Base-by-base conservation (phyloP, 208 protist species). In the Leishmania aethiopica region DNA sequence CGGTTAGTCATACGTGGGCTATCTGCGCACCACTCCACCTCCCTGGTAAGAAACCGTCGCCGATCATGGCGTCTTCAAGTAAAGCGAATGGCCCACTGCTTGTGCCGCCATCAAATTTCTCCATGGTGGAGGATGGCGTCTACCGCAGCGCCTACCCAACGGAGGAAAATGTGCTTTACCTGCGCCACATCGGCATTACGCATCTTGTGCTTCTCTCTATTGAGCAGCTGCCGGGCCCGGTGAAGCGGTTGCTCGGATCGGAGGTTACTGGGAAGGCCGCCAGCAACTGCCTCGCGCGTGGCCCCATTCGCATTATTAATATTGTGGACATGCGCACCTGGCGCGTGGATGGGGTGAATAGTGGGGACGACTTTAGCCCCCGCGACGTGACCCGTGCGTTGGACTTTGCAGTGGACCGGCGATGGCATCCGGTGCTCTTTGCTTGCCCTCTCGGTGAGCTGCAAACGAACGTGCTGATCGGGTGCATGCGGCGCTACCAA, bases 401-500 rank as follows among this genome's bases (percentile, higher is more conserved):
- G 25, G 92, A 96, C 80, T 87, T 97, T 57, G 91, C 95, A 15
- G 87, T 98, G 37, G 88, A 98, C 73, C 79, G 84, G 35, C 86
- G 90, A 45, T 95, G 90, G 84, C 90, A 98, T 86, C 96, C 96
- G n/a, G 85, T 98, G 42, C 91, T 98, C 62, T 92, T 98, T 40
- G 78, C 89, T 22, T 98, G 95, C 69, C 92, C 95, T 17, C 95
- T 91, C 3, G 96, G 96, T 40, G 92, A 98, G 69, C 78, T 98
- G 22, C 91, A 97, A 70, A 98, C 96, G 47, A 97, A 91, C 70
- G 89, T 95, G 1, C 75, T 98, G 13, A 88, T 97, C 2, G 94
- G 92, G 28, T 98, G 96, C 89, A 90, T 98, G 81, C 89, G 96
- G 32, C 95, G 91, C 35, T 91, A 93, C 62, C 92, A 97, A 82